Evolutionary conservation across 768 basidiomycete species (phyloP).

Genomic region (Gloeophyllum trabeum): DNA sequence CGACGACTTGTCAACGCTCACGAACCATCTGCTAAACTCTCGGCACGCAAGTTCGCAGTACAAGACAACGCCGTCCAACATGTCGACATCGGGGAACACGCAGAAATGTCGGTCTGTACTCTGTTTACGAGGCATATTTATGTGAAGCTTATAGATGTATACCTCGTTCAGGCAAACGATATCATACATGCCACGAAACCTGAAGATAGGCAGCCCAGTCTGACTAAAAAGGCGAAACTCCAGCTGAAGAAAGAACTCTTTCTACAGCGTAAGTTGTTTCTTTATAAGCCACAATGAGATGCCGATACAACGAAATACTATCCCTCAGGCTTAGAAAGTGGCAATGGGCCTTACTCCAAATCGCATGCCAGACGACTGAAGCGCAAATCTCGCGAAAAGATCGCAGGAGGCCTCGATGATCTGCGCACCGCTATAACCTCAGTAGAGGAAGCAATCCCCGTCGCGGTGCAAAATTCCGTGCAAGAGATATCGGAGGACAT

Average conservation of each 20-base stretch:
- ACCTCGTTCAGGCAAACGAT: conserved; percentile 26
- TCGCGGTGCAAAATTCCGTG: conserved; percentile 9
- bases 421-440: conserved; percentile 40
- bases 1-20: conserved; percentile 35
- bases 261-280: conserved; percentile 38
- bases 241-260: conserved; percentile 58
- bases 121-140: conserved; percentile 1
- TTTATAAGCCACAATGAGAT: no score
- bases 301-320: background rate
- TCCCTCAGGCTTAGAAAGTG: conserved; percentile 33
- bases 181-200: conserved; percentile 23
- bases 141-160: conserved; percentile 5
- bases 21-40: conserved; percentile 36
- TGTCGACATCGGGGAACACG: conserved; percentile 31
- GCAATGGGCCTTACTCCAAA: conserved; percentile 52
- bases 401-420: conserved; percentile 21
- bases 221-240: conserved; percentile 60
- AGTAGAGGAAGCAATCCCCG: conserved; percentile 27
- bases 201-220: conserved; percentile 11
- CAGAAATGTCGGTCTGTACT: conserved; percentile 29
- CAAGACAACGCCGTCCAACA: conserved; percentile 37
- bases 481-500: conserved; percentile 6
- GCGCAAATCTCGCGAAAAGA: conserved; percentile 42
- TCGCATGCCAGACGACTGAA: conserved; percentile 62
- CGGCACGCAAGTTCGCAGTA: conserved; percentile 36